Evolutionary conservation across 495 filamentous ascomycete genomes (phyloP).

Genomic region (Xylaria bambusicola): DNA sequence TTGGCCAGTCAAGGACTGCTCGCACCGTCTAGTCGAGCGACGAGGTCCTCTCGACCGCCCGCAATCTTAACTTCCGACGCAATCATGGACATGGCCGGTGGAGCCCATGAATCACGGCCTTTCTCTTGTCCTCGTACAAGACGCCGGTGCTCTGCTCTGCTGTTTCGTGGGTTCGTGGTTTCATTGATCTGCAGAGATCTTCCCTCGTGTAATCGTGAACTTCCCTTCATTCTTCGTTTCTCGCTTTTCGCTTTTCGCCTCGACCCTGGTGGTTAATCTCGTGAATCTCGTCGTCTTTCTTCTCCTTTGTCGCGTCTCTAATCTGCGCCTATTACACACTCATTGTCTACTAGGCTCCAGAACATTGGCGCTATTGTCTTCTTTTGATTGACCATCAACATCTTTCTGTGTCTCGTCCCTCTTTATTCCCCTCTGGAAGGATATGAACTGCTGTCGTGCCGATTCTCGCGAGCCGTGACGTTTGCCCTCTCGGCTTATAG

Average conservation of each 20-base stretch:
- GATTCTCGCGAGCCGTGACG: conserved; percentile 17
- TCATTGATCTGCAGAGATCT: conserved; percentile 22
- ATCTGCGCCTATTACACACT: conserved; percentile 18
- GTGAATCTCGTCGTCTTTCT: conserved; percentile 26
- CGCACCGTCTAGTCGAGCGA: conserved; percentile 20
- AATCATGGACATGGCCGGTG: not conserved
- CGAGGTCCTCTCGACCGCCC: conserved; percentile 28
- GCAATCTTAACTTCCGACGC: conserved; percentile 27
- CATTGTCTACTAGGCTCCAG: conserved; percentile 21
- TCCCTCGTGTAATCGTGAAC: conserved; percentile 7
- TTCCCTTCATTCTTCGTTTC: not conserved
- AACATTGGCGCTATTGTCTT: conserved; percentile 20
- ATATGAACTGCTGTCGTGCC: conserved; percentile 30
- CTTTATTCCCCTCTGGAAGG: conserved; percentile 28
- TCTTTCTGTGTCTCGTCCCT: conserved; percentile 19
- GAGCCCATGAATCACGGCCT: conserved; percentile 12
- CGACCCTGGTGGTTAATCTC: conserved; percentile 23
- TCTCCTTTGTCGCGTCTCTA: conserved; percentile 23
- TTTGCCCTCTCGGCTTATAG: conserved; percentile 15
- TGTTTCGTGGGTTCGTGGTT: too few relatives aligned
- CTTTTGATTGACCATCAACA: conserved; percentile 14
- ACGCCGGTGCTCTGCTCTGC: conserved; percentile 23
- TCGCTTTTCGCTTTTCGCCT: conserved; percentile 7
- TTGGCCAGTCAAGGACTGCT: conserved; percentile 21
- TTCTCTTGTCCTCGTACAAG: conserved; percentile 28